These are phyloP conservation scores for Debaryomyces hansenii DNA, from an alignment of 805 yeast species.

Conservation along the genomic window DNA sequence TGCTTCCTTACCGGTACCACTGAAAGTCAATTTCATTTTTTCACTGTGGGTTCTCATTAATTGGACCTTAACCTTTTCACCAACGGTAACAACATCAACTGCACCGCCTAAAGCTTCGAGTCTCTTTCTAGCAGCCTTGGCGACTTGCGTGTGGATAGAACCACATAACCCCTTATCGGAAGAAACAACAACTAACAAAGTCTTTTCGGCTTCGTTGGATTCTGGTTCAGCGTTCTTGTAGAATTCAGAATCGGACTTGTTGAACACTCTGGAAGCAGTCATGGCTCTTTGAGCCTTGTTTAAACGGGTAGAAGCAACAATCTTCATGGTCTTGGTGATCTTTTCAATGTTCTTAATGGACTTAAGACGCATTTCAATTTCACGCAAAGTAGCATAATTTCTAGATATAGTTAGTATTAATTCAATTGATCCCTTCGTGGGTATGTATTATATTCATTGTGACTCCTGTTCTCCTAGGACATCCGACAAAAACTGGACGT, in stretches of 20 bases:
- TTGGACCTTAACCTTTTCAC: constrained; percentile 93
- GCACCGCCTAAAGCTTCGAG: constrained; percentile 61
- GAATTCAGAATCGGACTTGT: constrained; percentile 75
- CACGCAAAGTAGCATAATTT: constrained; percentile 97
- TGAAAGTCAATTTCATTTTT: constrained; percentile 71
- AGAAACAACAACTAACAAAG: constrained; percentile 82
- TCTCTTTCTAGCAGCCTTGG: constrained; percentile 80
- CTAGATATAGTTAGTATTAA: constrained; percentile 42
- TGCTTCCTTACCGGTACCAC: constrained; percentile 94
- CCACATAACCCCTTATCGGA: constrained; percentile 99
- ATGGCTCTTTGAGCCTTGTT: constrained; percentile 94
- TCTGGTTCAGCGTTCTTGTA: constrained; percentile 80
- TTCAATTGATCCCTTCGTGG: not conserved
- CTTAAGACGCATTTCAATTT: constrained; percentile 96
- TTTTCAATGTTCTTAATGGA: constrained; percentile 98
- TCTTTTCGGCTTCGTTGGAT: constrained; percentile 55
- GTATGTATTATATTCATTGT: not conserved
- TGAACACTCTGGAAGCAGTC: constrained; percentile 82
- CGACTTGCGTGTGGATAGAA: constrained; percentile 92
- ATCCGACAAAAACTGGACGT: not conserved
- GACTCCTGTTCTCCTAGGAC: no score
- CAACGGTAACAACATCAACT: constrained; percentile 78
- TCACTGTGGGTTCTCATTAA: constrained; percentile 77
- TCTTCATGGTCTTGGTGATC: constrained; percentile 99
- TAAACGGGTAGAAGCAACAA: constrained; percentile 97